Evolutionary conservation across 2,329 filamentous ascomycete species (phyloP).

Genomic region (Pseudofabraea citricarpa): DNA sequence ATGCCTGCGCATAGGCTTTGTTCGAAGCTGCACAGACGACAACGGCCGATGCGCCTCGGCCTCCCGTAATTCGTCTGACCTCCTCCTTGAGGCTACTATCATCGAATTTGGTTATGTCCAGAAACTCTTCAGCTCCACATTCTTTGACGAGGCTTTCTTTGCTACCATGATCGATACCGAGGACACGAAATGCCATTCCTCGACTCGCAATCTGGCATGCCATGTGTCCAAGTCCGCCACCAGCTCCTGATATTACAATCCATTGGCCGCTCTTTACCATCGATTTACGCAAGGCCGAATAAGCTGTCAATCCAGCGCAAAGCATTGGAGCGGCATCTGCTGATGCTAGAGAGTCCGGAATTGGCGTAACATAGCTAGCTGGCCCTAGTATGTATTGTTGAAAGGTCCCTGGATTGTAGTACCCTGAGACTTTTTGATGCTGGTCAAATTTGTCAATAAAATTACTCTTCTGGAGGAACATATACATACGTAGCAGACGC

Average conservation of each 20-base stretch:
- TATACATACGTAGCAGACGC: conserved; percentile 12
- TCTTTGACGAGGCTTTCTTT: conserved; percentile 48
- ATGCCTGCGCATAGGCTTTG: conserved; percentile 38
- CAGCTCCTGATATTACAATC: conserved; percentile 51
- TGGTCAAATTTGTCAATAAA: conserved; percentile 57
- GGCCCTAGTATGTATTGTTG: conserved; percentile 61
- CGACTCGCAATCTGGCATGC: conserved; percentile 46
- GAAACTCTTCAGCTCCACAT: conserved; percentile 58
- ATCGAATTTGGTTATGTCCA: conserved; percentile 52
- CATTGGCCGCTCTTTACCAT: conserved; percentile 34
- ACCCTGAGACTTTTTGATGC: conserved; percentile 52
- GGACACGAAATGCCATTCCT: conserved; percentile 55
- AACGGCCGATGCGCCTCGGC: conserved; percentile 7
- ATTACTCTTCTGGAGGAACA: conserved; percentile 45
- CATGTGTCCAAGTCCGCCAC: conserved; percentile 57
- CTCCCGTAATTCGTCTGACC: conserved; percentile 1
- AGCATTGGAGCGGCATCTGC: conserved; percentile 59
- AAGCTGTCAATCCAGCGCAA: conserved; percentile 63
- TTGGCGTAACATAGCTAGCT: conserved; percentile 61
- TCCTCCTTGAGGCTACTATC: conserved; percentile 38
- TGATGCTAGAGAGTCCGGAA: conserved; percentile 51
- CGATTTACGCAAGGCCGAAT: conserved; percentile 54
- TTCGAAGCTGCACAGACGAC: conserved; percentile 46
- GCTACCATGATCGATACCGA: conserved; percentile 55
- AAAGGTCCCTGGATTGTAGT: conserved; percentile 63